A percentile compares a stretch with the other conserved stretches of the same genome.
These are phyloP conservation scores for Murraya paniculata DNA, from an alignment of 345 rosid genomes.

Conservation along the genomic window DNA sequence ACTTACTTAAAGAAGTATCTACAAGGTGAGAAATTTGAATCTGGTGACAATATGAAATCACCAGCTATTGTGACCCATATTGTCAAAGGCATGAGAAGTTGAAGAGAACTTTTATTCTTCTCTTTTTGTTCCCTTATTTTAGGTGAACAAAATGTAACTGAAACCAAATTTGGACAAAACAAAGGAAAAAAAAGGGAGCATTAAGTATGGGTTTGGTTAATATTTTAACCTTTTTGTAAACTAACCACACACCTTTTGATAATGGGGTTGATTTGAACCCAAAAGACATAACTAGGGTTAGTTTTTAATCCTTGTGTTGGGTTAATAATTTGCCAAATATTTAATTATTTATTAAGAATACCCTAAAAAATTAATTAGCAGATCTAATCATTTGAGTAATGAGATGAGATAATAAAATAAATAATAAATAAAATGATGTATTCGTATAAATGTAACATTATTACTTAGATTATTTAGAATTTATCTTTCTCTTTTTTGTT, in stretches of 20 bases:
- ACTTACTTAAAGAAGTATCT: slow-evolving; percentile 18
- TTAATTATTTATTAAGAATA: not conserved
- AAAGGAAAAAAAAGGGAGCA: not conserved
- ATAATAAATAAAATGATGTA: not conserved
- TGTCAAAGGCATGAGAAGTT: slow-evolving; percentile 23
- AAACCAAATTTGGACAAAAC: not conserved
- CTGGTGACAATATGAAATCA: slow-evolving; percentile 22
- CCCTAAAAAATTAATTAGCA: not conserved
- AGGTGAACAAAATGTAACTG: slow-evolving; percentile 2
- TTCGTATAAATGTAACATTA: not conserved
- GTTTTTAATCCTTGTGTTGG: slow-evolving; percentile 16
- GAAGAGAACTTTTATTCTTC: not conserved
- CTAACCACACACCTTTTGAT: slow-evolving; percentile 17
- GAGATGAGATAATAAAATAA: not conserved
- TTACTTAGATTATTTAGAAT: not conserved
- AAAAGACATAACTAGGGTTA: slow-evolving; percentile 28
- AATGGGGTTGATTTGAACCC: not conserved
- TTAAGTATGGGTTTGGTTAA: slow-evolving; percentile 20
- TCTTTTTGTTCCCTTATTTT: not conserved
- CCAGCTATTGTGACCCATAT: slow-evolving; percentile 17
- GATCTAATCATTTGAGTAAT: not conserved
- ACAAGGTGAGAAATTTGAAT: slow-evolving; percentile 16
- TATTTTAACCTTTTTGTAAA: slow-evolving; percentile 4
- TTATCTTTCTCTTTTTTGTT: not conserved
- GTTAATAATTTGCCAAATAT: slow-evolving; percentile 6